Evolutionary conservation across 2,329 filamentous ascomycete genomes (phyloP), one percentile per base, ranked within the genome.

Genomic region (Talaromyces albobiverticillius): DNA sequence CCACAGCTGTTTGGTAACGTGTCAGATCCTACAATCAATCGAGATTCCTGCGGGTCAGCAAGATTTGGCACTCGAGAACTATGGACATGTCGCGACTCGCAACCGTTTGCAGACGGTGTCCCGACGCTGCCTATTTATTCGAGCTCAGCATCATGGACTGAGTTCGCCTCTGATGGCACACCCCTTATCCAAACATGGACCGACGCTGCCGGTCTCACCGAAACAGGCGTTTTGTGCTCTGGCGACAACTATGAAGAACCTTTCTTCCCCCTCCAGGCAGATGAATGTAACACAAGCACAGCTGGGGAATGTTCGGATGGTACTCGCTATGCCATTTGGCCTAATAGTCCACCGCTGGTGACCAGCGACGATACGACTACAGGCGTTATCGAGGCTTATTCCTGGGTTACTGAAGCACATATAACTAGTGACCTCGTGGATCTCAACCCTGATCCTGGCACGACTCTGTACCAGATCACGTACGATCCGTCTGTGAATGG

Each of bases 291-390:
- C 40, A 38, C 55, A 32, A 59, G 58, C 14, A 49, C 51, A 1
- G 57, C 56, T 13, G 57, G 56, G 7, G 46, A 14, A 38, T 58
- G 53, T 34, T 10, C 38, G 5, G 56, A 59, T 46, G 56, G 53
- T n/a, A 56, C 49, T 1, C 61, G 62, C n/a, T 65, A 59, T 34
- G 59, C 57, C 26, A 49, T 64, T 11, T 65, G 64, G 64, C 61
- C 63, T 5, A 60, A 65, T 36, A 55, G 52, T 11, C 62, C 62
- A 26, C 63, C 62, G 1, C 46, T 66, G 34, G 49, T 61, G 16
- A 62, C 40, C 45, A 47, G 43, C 23, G 48, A 29, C 3, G 56
- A 56, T 20, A 58, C 49, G 25, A 50, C 53, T 10, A 57, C 56
- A 14, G 60, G 57, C 9, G 16, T 34, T 1, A 43, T 55, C 16